Conservation (phyloP, 768 basidiomycete genomes). For the Hericium coralloides region DNA sequence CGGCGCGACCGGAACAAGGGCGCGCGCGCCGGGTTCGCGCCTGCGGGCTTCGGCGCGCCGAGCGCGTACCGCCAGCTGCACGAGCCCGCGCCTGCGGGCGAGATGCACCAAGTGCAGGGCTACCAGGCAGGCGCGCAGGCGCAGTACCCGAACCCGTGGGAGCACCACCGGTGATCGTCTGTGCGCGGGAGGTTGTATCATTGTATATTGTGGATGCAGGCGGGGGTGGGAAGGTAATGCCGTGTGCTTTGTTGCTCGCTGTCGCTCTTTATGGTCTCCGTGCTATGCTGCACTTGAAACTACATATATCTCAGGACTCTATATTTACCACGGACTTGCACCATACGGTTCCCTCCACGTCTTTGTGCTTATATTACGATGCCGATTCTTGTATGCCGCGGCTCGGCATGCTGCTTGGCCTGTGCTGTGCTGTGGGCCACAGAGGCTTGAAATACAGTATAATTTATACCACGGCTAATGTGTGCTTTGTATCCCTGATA, state of each 20-base stretch:
- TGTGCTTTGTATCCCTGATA: too few species aligned
- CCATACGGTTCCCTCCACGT: not conserved
- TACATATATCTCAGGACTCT: not conserved
- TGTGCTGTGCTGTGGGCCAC: too few species aligned
- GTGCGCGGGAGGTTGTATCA: not conserved
- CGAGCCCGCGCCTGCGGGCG: conserved; percentile 4
- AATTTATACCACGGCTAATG: too few species aligned
- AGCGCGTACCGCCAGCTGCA: conserved; percentile 3
- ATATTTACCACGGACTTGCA: not conserved
- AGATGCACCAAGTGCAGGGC: not conserved
- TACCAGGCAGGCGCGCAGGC: not conserved
- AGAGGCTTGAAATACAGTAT: too few species aligned
- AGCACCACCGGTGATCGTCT: not conserved
- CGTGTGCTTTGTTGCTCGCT: not conserved
- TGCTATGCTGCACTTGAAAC: not conserved
- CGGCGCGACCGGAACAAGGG: conserved; percentile 23
- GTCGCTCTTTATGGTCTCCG: not conserved
- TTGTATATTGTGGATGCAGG: not conserved
- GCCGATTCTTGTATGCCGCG: too few species aligned
- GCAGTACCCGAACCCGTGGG: not conserved
- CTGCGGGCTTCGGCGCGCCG: not conserved
- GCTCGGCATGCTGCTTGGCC: too few species aligned
- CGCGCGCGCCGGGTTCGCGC: not conserved
- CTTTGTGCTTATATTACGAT: not conserved
- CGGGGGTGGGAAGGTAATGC: not conserved